Evolutionary conservation across 2,329 filamentous ascomycete genomes (phyloP).

Genomic region (Fusarium zealandicum): DNA sequence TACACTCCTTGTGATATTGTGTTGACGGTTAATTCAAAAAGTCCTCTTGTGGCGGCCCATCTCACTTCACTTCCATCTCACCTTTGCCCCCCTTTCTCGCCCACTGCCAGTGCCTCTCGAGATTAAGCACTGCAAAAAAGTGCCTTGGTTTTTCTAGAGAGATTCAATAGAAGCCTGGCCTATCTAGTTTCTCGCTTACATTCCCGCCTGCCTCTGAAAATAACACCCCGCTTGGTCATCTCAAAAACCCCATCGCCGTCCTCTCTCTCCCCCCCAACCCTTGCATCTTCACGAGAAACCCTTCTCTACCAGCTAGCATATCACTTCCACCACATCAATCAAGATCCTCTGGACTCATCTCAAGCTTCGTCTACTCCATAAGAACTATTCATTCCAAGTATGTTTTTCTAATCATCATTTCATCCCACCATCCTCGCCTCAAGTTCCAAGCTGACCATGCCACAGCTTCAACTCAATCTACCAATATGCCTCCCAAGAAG

Average conservation of each 20-base stretch:
- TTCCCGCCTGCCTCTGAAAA: neutral
- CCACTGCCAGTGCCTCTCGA: slow-evolving; percentile 1
- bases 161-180: no score
- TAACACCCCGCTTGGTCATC: neutral
- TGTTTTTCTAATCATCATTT: neutral
- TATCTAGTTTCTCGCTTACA: neutral
- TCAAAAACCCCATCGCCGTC: slow-evolving; percentile 6
- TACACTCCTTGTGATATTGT: neutral
- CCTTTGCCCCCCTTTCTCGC: neutral
- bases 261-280: slow-evolving; percentile 1
- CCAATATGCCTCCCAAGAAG: slow-evolving; percentile 47
- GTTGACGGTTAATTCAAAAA: neutral
- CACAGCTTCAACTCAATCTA: slow-evolving; percentile 3
- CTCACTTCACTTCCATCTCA: neutral
- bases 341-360: neutral
- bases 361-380: neutral
- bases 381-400: neutral
- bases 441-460: slow-evolving; percentile 7
- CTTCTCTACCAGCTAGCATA: neutral
- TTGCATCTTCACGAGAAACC: slow-evolving; percentile 12
- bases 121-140: slow-evolving; percentile 7
- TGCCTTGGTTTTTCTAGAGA: no score
- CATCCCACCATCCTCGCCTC: no score
- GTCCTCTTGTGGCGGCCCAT: neutral
- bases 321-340: neutral